Evolutionary conservation across 495 filamentous ascomycete genomes (phyloP), one percentile per base, ranked within the genome.

Genomic region (Ramalina intermedia): DNA sequence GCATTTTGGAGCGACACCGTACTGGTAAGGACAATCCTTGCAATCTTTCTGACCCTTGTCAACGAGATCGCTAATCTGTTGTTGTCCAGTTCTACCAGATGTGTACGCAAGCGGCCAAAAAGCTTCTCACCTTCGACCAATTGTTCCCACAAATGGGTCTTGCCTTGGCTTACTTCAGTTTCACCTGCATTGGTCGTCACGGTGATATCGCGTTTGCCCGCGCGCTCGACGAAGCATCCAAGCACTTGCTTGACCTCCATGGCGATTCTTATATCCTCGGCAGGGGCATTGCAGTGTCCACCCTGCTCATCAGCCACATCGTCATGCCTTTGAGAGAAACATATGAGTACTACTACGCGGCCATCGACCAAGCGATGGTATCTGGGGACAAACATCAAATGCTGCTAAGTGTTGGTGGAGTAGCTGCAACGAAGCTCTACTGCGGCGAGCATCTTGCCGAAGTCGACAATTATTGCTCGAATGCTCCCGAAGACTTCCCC

Each of bases 1-100:
- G 82, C 82, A 1, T 94, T 84, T 64, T 95, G 87, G 87, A 79
- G 76, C 55, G 79, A 91, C 59, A 65, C 69, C 23, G 35, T 55
- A 41, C 21, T 60, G 16, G 55, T 57, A 33, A 17, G 51, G 42
- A 23, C 16, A 1, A 2, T 12, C 38, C 24, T 13, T 17, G 16
- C 16, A 20, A 4, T 6, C 12, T 20, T 11, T 16, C 1, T 18
- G 14, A 14, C 42, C 6, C 1, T 17, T 18, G 3, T 6, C 4
- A 1, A 6, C 2, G 21, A 40, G 21, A 17, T 41, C 4, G 37
- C 54, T 56, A 24, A 56, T 23, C 1, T 9, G n/a, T 14, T 18
- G 16, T 57, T 85, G 20, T 73, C 29, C 29, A 78, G 21, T 94
- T 88, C 62, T 93, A 88, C 59, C 78, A 84, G 46, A 76, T 85